These are phyloP conservation scores for Cinnamomum chago DNA, from an alignment of 164 flowering plant genomes.

Conservation along the genomic window DNA sequence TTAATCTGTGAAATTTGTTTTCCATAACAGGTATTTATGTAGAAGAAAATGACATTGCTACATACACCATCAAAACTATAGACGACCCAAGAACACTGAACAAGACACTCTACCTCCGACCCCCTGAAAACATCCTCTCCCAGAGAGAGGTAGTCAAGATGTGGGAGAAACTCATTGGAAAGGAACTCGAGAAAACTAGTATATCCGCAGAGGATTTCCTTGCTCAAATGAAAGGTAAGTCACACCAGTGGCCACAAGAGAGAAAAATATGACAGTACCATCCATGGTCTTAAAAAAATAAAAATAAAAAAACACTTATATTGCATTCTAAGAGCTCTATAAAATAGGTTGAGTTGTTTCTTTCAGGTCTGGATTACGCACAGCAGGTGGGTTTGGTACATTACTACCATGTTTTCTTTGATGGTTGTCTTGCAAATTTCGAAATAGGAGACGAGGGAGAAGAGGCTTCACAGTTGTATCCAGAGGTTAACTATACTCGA, in stretches of 20 bases:
- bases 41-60: slow-evolving; percentile 67
- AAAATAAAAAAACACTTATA: too few species aligned
- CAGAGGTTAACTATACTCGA: slow-evolving; percentile 45
- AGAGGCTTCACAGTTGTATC: slow-evolving; percentile 56
- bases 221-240: slow-evolving; percentile 38
- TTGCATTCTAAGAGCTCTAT: too few species aligned
- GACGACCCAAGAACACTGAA: slow-evolving; percentile 67
- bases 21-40: slow-evolving; percentile 40
- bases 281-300: too few species aligned
- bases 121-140: slow-evolving; percentile 54
- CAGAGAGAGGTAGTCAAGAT: slow-evolving; percentile 49
- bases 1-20: neutral
- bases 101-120: slow-evolving; percentile 60
- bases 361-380: slow-evolving; percentile 32
- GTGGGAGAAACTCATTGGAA: slow-evolving; percentile 65
- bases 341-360: neutral
- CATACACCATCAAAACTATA: slow-evolving; percentile 53
- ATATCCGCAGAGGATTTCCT: slow-evolving; percentile 41
- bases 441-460: slow-evolving; percentile 44
- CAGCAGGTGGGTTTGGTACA: slow-evolving; percentile 55
- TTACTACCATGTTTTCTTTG: slow-evolving; percentile 48
- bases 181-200: slow-evolving; percentile 33
- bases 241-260: neutral
- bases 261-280: too few species aligned
- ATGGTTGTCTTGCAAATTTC: slow-evolving; percentile 61